phyloP scores from a whole-genome alignment of 768 basidiomycete genomes.

The Coprinopsis marcescibilis region DNA sequence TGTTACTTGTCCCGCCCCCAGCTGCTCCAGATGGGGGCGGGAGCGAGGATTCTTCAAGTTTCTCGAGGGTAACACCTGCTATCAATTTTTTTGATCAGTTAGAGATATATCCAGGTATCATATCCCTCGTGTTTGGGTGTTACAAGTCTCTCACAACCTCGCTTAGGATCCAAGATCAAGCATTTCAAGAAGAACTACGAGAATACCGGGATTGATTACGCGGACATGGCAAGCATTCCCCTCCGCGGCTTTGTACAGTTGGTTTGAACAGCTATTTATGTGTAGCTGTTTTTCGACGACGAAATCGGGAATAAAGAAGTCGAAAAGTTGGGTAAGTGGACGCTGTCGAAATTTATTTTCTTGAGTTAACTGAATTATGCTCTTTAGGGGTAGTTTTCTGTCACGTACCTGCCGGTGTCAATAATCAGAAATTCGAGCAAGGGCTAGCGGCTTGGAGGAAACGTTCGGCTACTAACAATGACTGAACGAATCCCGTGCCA shows the following conservation, averaged over 20 bases:
- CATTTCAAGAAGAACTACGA: conserved; percentile 75
- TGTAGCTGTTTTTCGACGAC: conserved; percentile 68
- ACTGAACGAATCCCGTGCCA: no score
- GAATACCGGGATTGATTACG: conserved; percentile 71
- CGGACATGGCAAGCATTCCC: conserved; percentile 57
- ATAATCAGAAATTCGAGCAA: conserved; percentile 19
- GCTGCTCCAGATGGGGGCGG: conserved; percentile 20
- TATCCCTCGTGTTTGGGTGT: background rate
- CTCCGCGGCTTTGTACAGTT: no score
- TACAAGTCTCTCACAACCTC: background rate
- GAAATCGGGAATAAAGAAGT: conserved; percentile 60
- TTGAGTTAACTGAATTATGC: background rate
- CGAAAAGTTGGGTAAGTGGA: conserved; percentile 56
- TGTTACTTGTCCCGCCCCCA: conserved; percentile 48
- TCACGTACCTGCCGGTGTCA: conserved; percentile 60
- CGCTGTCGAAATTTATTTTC: no score
- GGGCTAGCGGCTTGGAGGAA: background rate
- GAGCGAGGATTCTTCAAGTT: no score
- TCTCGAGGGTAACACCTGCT: conserved; percentile 36
- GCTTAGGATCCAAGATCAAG: conserved; percentile 66
- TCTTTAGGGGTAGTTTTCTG: conserved; percentile 72
- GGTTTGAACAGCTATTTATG: background rate
- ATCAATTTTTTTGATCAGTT: conserved; percentile 60
- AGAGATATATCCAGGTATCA: conserved; percentile 67
- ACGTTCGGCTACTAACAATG: no score